Base-by-base conservation (phyloP, 192 early-diverging fungal species). In the Coemansia sp. region DNA sequence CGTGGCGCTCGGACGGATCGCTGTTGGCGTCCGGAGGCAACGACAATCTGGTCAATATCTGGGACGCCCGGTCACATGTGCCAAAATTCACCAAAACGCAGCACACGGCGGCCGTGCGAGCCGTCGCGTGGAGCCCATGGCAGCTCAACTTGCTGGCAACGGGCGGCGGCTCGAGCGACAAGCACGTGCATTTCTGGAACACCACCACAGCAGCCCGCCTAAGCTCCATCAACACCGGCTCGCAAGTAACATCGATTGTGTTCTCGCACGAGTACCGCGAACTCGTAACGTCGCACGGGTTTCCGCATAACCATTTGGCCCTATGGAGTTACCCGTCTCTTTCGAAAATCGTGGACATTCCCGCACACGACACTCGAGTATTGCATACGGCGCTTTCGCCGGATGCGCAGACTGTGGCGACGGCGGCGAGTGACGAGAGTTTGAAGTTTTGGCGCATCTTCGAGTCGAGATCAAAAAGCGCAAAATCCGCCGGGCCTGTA, bases 371-470 rank as follows among this genome's bases (percentile, higher is more conserved):
- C 7, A 85, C 84, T 5, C 87, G 97, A 14, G 90, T 99, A 3
- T 74, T 99, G 11, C 96, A 98, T 63, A 85, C 94, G 15, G 87
- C 97, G 3, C 73, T 93, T 51, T 93, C 91, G 31, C 95, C 95
- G 5, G 94, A 97, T 68, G 93, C 93, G 5, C 90, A 97, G 65
- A 86, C 87, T 4, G 84, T 99, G 12, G 94, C 96, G 5, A 98
- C 93, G 3, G 90, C 92, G 1, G 89, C 96, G 15, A 90, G 91
- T 51, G 97, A 99, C 73, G 92, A 96, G 60, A 96, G 92, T 31
- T 74, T 99, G 52, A 91, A 96, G 66, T 97, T 99, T 74, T 99
- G 97, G 97, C 89, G 85, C 58, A 72, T 97, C 31, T 98, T 94
- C 78, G 88, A 92, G 57, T 36, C 70, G 7, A 34, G 31, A 34